These are phyloP conservation scores for Globisporangium spinosum DNA, from an alignment of 352 stramenopile species.

Conservation along the genomic window DNA sequence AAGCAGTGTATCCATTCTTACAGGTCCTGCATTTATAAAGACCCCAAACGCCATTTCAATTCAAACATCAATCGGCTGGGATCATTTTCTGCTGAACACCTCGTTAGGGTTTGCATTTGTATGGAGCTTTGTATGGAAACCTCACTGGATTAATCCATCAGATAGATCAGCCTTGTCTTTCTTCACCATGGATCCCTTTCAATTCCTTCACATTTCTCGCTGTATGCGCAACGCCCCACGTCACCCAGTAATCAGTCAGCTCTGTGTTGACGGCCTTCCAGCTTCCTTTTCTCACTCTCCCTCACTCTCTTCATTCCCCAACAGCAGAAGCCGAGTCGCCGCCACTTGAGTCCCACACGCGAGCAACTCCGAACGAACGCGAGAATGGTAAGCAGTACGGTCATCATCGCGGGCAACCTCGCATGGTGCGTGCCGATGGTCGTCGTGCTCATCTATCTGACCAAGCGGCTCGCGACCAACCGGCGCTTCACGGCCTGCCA, in stretches of 20 bases:
- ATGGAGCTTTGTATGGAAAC: neutral
- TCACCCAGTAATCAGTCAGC: neutral
- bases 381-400: neutral
- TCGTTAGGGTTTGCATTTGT: constrained; percentile 1
- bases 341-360: neutral
- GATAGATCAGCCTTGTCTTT: neutral
- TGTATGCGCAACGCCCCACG: neutral
- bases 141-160: neutral
- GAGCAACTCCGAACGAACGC: neutral
- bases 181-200: neutral
- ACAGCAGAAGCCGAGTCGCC: neutral
- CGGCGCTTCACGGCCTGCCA: constrained; percentile 13
- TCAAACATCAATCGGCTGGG: neutral
- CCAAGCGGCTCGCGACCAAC: constrained; percentile 15
- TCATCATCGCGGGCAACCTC: constrained; percentile 10
- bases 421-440: constrained; percentile 12
- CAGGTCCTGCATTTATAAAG: neutral
- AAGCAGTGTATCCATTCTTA: neutral
- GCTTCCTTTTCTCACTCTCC: neutral
- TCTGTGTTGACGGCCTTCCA: neutral
- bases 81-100: neutral
- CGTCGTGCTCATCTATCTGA: constrained; percentile 12
- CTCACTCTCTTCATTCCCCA: neutral
- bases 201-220: neutral
- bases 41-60: neutral